These are phyloP conservation scores for Alternaria burnsii DNA, from an alignment of 2,329 filamentous ascomycete genomes.

Conservation along the genomic window DNA sequence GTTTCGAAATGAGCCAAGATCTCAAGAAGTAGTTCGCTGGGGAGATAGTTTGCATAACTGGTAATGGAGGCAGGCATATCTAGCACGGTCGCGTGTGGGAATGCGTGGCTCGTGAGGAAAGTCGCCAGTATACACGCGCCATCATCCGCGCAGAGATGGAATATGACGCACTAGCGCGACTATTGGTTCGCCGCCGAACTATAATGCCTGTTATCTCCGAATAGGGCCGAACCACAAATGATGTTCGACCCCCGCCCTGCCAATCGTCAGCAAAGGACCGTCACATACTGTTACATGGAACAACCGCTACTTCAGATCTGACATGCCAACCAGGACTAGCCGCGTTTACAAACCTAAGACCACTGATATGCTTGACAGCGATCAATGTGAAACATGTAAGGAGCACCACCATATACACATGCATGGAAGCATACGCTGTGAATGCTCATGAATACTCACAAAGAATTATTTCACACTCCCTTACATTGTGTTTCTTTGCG, in stretches of 20 bases:
- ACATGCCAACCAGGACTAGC: neutral
- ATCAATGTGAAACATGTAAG: neutral
- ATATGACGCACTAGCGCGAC: slow-evolving; percentile 13
- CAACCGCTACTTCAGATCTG: neutral
- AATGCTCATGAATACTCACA: neutral
- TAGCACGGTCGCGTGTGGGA: neutral
- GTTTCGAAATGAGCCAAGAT: slow-evolving; percentile 57
- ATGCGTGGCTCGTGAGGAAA: slow-evolving; percentile 2
- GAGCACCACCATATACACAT: neutral
- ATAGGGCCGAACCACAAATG: neutral
- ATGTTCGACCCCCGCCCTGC: neutral
- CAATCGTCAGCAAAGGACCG: neutral
- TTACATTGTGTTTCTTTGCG: neutral
- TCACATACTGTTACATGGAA: neutral
- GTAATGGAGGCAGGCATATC: slow-evolving; percentile 6
- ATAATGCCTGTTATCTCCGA: slow-evolving; percentile 2
- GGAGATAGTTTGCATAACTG: slow-evolving; percentile 53
- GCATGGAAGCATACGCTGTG: neutral
- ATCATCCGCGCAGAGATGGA: neutral
- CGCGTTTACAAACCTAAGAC: neutral
- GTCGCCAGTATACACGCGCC: neutral
- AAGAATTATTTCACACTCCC: neutral
- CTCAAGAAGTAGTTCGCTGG: slow-evolving; percentile 63
- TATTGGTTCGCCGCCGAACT: neutral
- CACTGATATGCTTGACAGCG: neutral